Evolutionary conservation across 75 land plant species (phyloP), one percentile per base, ranked within the genome.

Genomic region (Larix kaempferi): DNA sequence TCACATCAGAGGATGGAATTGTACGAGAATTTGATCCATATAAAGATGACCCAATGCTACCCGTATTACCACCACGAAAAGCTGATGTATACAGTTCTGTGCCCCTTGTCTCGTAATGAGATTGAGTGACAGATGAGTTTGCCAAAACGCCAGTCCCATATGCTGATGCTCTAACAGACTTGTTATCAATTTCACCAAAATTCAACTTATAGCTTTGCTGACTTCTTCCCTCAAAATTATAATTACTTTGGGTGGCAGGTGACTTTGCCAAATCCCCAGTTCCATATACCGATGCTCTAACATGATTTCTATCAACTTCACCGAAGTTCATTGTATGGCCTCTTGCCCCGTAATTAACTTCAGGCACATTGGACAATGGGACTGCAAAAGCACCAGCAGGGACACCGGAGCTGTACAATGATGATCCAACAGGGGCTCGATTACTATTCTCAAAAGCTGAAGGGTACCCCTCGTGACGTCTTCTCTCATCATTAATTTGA

Each of bases 271-370:
- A 12, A 16, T 19, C 19, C 16, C 71, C 37, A 66, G 71, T 15
- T 19, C 25, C 72, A 69, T 69, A 69, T 29, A 41, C 37, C 39
- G 72, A 39, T 21, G 72, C 2, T 69, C 52, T n/a, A 17, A 69
- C 49, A 39, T 49, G 52, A 69, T 44, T 37, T 69, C 7, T 69
- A 69, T 69, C 72, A n/a, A 69, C 21, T 19, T n/a, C 72, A n/a
- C 23, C 72, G 17, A n/a, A 39, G 7, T n/a, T 10, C 19, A 41
- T 8, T 19, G 49, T 37, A 67, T 17, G 49, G 15, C 22, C 44
- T 21, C 71, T 67, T 17, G 22, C 49, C 2, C 39, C 49, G 37
- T 35, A 39, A 67, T 37, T 6, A 37, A 39, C 7, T 67, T 67
- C 22, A 4, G 44, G 6, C 21, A 26, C 27, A 61, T 61, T 61